Evolutionary conservation across 1,284 basidiomycete genomes (phyloP).

Genomic region (Austropuccinia psidii): DNA sequence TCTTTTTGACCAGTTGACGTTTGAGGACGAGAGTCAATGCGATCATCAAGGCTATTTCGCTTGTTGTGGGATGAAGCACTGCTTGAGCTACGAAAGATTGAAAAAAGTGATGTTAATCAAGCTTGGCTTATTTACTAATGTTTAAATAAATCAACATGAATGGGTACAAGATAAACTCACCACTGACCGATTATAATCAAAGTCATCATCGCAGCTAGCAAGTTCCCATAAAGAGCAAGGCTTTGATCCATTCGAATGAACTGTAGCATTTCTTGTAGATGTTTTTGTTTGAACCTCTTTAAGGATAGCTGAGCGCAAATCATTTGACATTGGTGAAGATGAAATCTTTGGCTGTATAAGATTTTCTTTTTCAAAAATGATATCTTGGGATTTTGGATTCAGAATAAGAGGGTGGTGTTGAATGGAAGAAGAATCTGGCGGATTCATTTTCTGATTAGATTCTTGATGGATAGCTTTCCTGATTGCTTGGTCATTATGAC

Average conservation of each 20-base stretch:
- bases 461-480: too few relatives aligned
- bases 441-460: too few relatives aligned
- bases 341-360: too few relatives aligned
- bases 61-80: background rate
- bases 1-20: background rate
- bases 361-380: too few relatives aligned
- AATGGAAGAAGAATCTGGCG: background rate
- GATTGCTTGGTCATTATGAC: too few relatives aligned
- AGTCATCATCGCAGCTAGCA: conserved; percentile 12
- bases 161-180: background rate
- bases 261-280: background rate
- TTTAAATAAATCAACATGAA: background rate
- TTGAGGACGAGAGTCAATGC: background rate
- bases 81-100: conserved; percentile 20
- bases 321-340: background rate
- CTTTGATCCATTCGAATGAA: background rate
- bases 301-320: background rate
- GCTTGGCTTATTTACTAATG: background rate
- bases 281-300: background rate
- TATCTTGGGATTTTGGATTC: background rate
- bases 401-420: background rate
- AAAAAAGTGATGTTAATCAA: background rate
- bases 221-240: conserved; percentile 16
- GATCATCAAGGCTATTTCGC: background rate
- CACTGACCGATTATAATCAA: conserved; percentile 25